phyloP scores from a whole-genome alignment of 2,329 filamentous ascomycete species.

The Sporothrix inflata region DNA sequence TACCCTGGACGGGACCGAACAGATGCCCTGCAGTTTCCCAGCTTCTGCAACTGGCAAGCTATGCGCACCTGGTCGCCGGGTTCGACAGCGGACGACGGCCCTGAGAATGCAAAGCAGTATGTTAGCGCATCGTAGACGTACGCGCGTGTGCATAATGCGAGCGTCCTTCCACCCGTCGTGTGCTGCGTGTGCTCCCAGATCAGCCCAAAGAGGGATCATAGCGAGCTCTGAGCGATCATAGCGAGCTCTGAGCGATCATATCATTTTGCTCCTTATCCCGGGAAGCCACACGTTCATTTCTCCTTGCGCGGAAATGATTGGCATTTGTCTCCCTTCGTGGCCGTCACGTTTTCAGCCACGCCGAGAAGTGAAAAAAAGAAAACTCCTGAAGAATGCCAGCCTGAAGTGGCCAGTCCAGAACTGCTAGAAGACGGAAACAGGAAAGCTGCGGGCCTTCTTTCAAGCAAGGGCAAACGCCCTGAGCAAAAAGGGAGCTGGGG shows the following conservation, averaged over 20 bases:
- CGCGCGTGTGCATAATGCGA: conserved; percentile 5
- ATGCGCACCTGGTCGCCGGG: neutral
- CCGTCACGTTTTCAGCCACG: neutral
- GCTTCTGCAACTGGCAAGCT: conserved; percentile 1
- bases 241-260: neutral
- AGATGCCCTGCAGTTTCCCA: neutral
- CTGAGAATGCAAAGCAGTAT: neutral
- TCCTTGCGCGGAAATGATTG: conserved; percentile 12
- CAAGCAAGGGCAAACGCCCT: neutral
- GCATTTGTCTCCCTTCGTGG: neutral
- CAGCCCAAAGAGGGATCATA: too few relatives aligned
- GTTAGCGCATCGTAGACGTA: neutral
- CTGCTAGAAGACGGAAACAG: neutral
- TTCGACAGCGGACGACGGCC: neutral
- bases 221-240: neutral
- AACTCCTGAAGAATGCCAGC: neutral
- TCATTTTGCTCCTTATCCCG: neutral
- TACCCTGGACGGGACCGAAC: neutral
- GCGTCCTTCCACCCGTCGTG: neutral
- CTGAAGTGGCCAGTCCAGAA: neutral
- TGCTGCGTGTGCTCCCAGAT: neutral
- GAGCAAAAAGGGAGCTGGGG: neutral
- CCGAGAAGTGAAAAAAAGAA: neutral
- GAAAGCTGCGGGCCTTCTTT: neutral
- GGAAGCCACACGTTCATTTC: neutral